Evolutionary conservation across 2,329 filamentous ascomycete genomes (phyloP), one percentile per base, ranked within the genome.

Genomic region (Rhexocercosporidium sp.): DNA sequence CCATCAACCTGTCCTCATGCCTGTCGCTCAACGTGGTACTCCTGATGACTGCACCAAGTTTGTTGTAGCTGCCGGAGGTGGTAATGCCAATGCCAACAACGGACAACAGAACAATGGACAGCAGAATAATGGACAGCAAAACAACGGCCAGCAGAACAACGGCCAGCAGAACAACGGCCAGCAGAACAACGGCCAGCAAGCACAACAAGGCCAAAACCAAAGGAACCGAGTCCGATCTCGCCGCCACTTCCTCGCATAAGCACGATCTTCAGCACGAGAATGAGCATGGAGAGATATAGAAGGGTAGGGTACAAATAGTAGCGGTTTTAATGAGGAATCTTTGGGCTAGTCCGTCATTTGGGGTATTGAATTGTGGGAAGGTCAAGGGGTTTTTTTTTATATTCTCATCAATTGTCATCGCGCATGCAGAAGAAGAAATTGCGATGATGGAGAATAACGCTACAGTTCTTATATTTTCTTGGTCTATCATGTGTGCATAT

Each of bases 41-140:
- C 77, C 80, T 44, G 81, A 83, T 70, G 81, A 83, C 69, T 83
- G 81, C 70, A 78, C 76, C 34, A 82, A 81, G 69, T 82, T 83
- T 66, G 77, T 75, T 25, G 81, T 82, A 46, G 71, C 59, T 53
- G 74, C 69, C 11, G 72, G 62, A 44, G 74, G 72, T 16, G 71
- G 41, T 0, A 72, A 66, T 20, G 64, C 47, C 22, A 75, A 75
- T 37, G 69, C 44, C 7, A 71, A 68, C 29, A 37, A 37, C 18
- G 59, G 41, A 7, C 27, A 37, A 11, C 27, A 56, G 16, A 47
- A 47, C 59, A 62, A 49, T 14, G 60, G 49, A 22, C 66, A 59
- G 41, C 20, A 66, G 51, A 56, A 60, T 51, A 65, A 64, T 62
- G 27, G 31, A 22, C 27, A 56, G 16, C 27, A 14, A 12, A n/a